Base-by-base conservation (phyloP, 495 filamentous ascomycete genomes). In the Cercophora newfieldiana region DNA sequence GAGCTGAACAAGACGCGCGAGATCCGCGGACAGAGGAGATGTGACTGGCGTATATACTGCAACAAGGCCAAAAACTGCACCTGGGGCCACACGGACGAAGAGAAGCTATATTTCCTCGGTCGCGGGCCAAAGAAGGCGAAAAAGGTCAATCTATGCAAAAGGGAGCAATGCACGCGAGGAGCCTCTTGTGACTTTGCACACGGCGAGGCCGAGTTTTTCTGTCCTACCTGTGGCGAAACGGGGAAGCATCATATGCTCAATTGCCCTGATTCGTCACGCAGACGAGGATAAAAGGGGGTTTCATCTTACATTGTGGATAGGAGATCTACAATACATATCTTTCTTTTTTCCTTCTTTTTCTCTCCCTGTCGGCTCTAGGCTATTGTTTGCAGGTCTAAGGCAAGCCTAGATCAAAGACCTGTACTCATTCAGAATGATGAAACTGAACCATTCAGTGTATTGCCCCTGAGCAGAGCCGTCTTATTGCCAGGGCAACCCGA, bases 151-250 rank as follows among this genome's bases (percentile, higher is more conserved):
- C 19, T 25, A 7, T 66, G 64, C 29, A 24, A 21, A 1, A 19
- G 19, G 14, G 29, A 51, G 6, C 6, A 47, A 2, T 66, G 64
- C 47, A 60, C 6, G 14, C 16, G 33, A 49, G 14, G 31, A 22
- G 58, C 26, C 26, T 33, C 24, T 31, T 29, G 63, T 25, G 21
- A 37, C n/a, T 59, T 60, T 55, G 64, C 64, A 3, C 57, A 66
- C 21, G 29, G 10, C 0, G 30, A n/a, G 8, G 28, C n/a, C 18
- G 64, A 66, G 50, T n/a, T 60, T 19, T 66, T 66, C n/a, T 66
- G 47, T 48, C 64, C 64, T n/a, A 66, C 64, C 3, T 66, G 63
- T 21, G 54, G 26, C 21, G 22, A 53, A 53, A 53, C n/a, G n/a
- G 50, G 50, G 5, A 19, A 3, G 22, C 50, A 53, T 22, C 19